These are phyloP conservation scores for Sordariomycetes sp. DNA, from an alignment of 2,329 filamentous ascomycete species.

Conservation along the genomic window DNA sequence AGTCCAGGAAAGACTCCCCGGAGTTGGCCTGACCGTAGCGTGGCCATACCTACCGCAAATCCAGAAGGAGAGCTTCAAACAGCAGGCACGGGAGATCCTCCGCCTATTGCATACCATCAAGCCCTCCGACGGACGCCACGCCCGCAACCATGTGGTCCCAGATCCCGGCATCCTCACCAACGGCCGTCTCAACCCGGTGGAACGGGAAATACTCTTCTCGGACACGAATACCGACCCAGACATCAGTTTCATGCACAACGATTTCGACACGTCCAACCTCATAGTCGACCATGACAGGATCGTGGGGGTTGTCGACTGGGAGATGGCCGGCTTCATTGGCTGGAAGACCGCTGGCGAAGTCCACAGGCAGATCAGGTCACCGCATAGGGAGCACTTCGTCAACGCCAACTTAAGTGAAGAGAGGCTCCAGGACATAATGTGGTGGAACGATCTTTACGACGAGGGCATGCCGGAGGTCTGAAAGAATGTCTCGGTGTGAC, in stretches of 20 bases:
- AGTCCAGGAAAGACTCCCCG: slow-evolving; percentile 25
- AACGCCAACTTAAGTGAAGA: slow-evolving; percentile 7
- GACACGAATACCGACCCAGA: slow-evolving; percentile 11
- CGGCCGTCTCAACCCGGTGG: slow-evolving; percentile 17
- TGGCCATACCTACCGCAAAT: slow-evolving; percentile 21
- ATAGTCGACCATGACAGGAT: slow-evolving; percentile 26
- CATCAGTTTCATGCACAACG: slow-evolving; percentile 26
- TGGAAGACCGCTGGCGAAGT: slow-evolving; percentile 17
- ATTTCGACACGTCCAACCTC: slow-evolving; percentile 22
- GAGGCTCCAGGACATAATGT: slow-evolving; percentile 9
- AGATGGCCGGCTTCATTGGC: slow-evolving; percentile 26
- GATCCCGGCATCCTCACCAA: slow-evolving; percentile 11
- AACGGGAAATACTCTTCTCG: slow-evolving; percentile 21
- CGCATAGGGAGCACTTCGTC: slow-evolving; percentile 13
- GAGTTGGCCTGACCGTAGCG: slow-evolving; percentile 22
- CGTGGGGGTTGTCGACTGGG: slow-evolving; percentile 27
- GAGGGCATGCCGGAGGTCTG: not conserved
- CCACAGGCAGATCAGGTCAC: slow-evolving; percentile 13
- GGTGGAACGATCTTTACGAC: slow-evolving; percentile 11
- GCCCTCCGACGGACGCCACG: slow-evolving; percentile 9
- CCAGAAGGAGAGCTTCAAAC: slow-evolving; percentile 21
- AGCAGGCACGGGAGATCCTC: slow-evolving; percentile 21
- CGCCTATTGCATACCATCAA: slow-evolving; percentile 15
- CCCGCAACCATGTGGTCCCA: slow-evolving; percentile 13
- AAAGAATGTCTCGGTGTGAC: no score